Base-by-base conservation (phyloP, 176 grass and related monocot genomes). In the Neostapfia colusana region DNA sequence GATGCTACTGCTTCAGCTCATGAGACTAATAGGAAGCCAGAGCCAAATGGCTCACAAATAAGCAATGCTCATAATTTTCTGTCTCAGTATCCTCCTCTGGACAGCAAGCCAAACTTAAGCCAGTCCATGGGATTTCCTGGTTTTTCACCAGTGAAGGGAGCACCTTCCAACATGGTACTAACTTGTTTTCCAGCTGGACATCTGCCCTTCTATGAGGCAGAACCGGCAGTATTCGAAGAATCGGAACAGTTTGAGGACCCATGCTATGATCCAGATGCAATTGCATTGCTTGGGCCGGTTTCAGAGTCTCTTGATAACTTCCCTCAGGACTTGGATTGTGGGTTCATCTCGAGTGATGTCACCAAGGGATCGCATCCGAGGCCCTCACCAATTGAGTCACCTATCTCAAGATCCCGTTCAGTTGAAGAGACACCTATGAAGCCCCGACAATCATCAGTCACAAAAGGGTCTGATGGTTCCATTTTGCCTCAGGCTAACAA, bases 311-410 rank as follows among this genome's bases (percentile, higher is more conserved):
- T 93, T 69, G 84, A 89, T 79, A 72, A 72, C 69, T n/a, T 36
- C 16, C 16, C 48, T 18, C 48, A 18, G 48, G 48, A 51, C 48
- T 20, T 88, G 9, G 90, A 73, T 54, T 55, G 36, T 57, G 70
- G 76, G 51, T 93, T 91, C 61, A 69, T 79, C 28, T 86, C 72
- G 8, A 77, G 70, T 80, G 85, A 79, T 69, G 67, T 71, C 35
- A 27, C 44, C 28, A 87, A 81, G 62, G 84, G 78, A 72, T 65
- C 85, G 79, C 79, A 80, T 81, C 85, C 68, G 41, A 92, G 76
- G 71, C 95, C 91, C 37, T 98, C 95, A 78, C 95, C 95, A 55
- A 93, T 98, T 61, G 83, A 92, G 58, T 90, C 91, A 64, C 95
- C 95, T 51, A 58, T 93, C 24, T 91, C 89, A 39, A 82, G 82